These are phyloP conservation scores for Comarum palustre DNA, from an alignment of 306 rosid species.

Conservation along the genomic window DNA sequence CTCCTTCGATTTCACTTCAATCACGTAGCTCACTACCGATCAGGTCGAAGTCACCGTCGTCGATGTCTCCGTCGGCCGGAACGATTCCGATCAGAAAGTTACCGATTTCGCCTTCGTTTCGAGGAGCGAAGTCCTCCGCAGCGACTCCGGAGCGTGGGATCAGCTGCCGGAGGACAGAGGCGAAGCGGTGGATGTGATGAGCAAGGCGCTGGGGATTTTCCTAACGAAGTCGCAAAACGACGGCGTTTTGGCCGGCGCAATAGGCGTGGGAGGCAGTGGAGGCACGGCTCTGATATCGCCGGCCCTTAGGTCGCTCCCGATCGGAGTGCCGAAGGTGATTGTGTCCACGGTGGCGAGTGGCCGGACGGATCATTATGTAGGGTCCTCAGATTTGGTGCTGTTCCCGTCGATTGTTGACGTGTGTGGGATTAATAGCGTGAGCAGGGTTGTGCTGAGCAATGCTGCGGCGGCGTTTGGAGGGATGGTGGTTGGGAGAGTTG, in stretches of 20 bases:
- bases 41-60: slow-evolving; percentile 58
- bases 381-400: slow-evolving; percentile 68
- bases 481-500: slow-evolving; percentile 71
- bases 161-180: slow-evolving; percentile 65
- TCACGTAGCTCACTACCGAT: background rate
- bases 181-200: slow-evolving; percentile 62
- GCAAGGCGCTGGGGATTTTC: slow-evolving; percentile 55
- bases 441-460: slow-evolving; percentile 61
- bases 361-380: slow-evolving; percentile 74
- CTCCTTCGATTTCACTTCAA: background rate
- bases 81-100: slow-evolving; percentile 25
- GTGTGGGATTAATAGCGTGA: slow-evolving; percentile 76
- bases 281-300: slow-evolving; percentile 75
- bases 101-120: slow-evolving; percentile 57
- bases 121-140: slow-evolving; percentile 50
- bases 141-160: slow-evolving; percentile 30
- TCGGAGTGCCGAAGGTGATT: slow-evolving; percentile 78
- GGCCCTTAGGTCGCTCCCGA: slow-evolving; percentile 58
- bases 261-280: slow-evolving; percentile 83
- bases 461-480: slow-evolving; percentile 89
- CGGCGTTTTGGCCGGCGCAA: slow-evolving; percentile 55
- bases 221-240: slow-evolving; percentile 45
- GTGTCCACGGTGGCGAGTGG: slow-evolving; percentile 93
- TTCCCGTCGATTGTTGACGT: slow-evolving; percentile 76
- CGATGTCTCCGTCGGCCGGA: slow-evolving; percentile 64